Base-by-base conservation (phyloP, 352 stramenopile species). In the Phytophthora pluvialis region DNA sequence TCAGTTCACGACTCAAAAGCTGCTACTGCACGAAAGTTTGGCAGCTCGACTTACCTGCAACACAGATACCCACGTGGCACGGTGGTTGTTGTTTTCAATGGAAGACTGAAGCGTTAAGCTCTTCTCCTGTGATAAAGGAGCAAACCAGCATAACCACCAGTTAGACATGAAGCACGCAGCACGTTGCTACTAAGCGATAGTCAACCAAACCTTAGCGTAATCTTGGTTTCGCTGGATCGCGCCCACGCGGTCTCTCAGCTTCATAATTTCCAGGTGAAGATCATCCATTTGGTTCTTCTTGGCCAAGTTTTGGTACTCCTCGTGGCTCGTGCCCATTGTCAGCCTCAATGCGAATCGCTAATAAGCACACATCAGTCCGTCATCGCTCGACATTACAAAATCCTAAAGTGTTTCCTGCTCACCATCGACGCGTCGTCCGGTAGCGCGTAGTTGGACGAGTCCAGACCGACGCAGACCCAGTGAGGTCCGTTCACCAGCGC, bases 271-370 rank as follows among this genome's bases (percentile, higher is more conserved):
- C n/a, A n/a, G n/a, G n/a, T n/a, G 52, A 16, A 54, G 31, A 43
- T 54, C 47, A n/a, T 93, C 74, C 77, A 94, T 87, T 61, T 95
- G 81, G 38, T 84, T 84, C 60, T 92, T 93, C 64, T 92, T 93
- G 32, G 32, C n/a, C n/a, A n/a, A n/a, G n/a, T 94, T 82, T 56
- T 85, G 78, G 67, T 96, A 96, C 60, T 96, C 86, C 44, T 90
- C 67, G 32, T 75, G 77, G 65, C 82, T 93, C 39, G 77, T n/a
- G 9, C 88, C 86, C 76, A 96, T 88, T 15, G 65, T 64, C 49
- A 96, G 47, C 52, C 83, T 88, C 35, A 95, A 70, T 35, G 66
- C 63, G 35, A 95, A 91, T 29, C 81, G 81, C 86, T 93, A 46
- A 10, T n/a, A 65, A 45, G n/a, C n/a, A n/a, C 40, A 49, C 45